A percentile compares a stretch with the other conserved stretches of the same genome.
Evolutionary conservation across 306 rosid genomes (phyloP).

Genomic region (Fragaria vesca): DNA sequence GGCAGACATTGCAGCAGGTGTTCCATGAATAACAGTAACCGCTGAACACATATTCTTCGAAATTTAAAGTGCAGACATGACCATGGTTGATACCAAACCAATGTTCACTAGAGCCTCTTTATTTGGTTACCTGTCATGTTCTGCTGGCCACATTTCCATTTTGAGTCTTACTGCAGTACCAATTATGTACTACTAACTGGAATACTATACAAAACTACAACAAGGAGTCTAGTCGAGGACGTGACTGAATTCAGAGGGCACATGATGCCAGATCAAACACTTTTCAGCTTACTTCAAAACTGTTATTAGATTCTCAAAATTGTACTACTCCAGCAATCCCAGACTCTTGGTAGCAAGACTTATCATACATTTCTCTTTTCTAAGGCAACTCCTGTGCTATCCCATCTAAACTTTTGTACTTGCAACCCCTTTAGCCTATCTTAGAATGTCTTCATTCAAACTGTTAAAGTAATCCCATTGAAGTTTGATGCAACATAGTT

Average conservation of each 20-base stretch:
- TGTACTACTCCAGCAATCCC: background rate
- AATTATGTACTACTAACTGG: background rate
- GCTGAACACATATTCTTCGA: background rate
- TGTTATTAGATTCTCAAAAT: background rate
- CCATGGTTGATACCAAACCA: background rate
- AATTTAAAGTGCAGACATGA: background rate
- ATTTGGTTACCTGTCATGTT: background rate
- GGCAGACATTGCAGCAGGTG: background rate
- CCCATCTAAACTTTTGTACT: background rate
- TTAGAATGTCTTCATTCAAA: background rate
- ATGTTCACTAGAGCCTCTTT: background rate
- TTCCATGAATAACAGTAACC: background rate
- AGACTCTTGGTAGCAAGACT: background rate
- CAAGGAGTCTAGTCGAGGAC: background rate
- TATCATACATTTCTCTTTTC: background rate
- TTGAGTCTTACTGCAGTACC: background rate
- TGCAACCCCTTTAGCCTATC: background rate
- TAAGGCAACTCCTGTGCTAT: background rate
- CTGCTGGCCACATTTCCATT: background rate
- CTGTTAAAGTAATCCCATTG: background rate
- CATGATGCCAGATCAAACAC: background rate
- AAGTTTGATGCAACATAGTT: background rate
- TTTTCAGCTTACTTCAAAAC: background rate
- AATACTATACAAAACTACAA: background rate
- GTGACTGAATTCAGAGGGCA: background rate